Percentiles rank a stretch among this genome's conserved stretches.
Evolutionary conservation across 2,329 filamentous ascomycete genomes (phyloP).

Genomic region (Akanthomyces lecanii): DNA sequence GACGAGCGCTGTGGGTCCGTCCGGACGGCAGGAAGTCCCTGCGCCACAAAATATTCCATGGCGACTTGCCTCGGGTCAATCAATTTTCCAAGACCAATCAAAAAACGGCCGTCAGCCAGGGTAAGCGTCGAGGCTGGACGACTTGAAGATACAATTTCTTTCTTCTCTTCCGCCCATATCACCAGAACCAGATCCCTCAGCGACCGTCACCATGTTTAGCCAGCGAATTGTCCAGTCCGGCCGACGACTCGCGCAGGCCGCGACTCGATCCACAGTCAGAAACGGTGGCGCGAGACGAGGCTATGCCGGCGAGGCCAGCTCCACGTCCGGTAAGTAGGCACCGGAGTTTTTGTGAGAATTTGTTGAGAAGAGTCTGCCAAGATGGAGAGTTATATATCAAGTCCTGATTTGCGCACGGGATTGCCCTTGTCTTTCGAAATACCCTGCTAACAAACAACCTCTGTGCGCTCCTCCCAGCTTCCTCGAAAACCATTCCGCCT

Average conservation of each 20-base stretch:
- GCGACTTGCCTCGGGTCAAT: conserved; percentile 10
- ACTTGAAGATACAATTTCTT: neutral
- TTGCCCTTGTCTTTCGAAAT: neutral
- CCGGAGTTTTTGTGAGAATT: conserved; percentile 1
- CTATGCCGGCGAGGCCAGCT: conserved; percentile 21
- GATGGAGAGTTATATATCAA: neutral
- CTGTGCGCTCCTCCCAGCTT: neutral
- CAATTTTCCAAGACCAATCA: neutral
- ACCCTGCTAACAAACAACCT: neutral
- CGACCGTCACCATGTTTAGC: conserved; percentile 20
- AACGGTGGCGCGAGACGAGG: conserved; percentile 22
- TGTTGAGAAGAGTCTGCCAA: neutral
- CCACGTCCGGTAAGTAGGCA: conserved; percentile 24
- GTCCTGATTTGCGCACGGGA: neutral
- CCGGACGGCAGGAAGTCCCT: conserved; percentile 1
- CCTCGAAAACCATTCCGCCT: conserved; percentile 3
- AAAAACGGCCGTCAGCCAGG: neutral
- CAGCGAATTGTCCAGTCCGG: conserved; percentile 24
- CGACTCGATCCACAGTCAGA: conserved; percentile 15
- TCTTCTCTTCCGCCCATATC: neutral
- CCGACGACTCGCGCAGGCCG: conserved; percentile 24
- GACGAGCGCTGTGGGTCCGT: conserved; percentile 4
- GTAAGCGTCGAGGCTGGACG: neutral
- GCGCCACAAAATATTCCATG: neutral
- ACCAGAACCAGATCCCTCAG: neutral